phyloP scores from a whole-genome alignment of 345 rosid species.

The Zanthoxylum bungeanum region DNA sequence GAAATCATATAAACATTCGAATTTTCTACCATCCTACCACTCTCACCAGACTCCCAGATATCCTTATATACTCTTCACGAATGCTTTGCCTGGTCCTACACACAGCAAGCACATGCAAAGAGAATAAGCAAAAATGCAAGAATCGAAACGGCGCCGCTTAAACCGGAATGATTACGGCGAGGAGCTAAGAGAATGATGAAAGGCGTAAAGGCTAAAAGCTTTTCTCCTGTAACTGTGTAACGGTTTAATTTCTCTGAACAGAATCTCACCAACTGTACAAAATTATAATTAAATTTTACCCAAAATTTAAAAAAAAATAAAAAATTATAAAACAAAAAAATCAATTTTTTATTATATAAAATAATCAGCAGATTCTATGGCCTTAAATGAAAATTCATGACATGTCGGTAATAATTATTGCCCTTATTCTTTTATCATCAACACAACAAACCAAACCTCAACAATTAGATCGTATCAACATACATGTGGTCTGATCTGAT shows the following conservation, averaged over 20 bases:
- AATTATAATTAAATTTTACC: not conserved
- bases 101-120: not conserved
- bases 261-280: slow-evolving; percentile 22
- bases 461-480: not conserved
- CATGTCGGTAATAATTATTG: not conserved
- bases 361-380: slow-evolving; percentile 29
- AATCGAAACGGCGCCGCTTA: slow-evolving; percentile 20
- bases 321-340: not conserved
- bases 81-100: not conserved
- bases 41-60: too few species aligned
- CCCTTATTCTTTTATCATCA: not conserved
- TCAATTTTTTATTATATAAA: not conserved
- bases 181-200: slow-evolving; percentile 24
- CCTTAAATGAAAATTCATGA: not conserved
- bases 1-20: too few species aligned
- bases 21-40: too few species aligned
- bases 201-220: not conserved
- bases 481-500: slow-evolving; percentile 19
- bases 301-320: not conserved
- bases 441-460: not conserved
- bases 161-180: slow-evolving; percentile 32
- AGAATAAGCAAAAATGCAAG: not conserved
- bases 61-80: too few species aligned
- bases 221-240: not conserved
- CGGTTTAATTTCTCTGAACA: slow-evolving; percentile 15